A percentile compares a stretch with the other conserved stretches of the same genome.
These are phyloP conservation scores for Spergularia azorica DNA, from an alignment of 179 eudicot genomes.

Conservation along the genomic window DNA sequence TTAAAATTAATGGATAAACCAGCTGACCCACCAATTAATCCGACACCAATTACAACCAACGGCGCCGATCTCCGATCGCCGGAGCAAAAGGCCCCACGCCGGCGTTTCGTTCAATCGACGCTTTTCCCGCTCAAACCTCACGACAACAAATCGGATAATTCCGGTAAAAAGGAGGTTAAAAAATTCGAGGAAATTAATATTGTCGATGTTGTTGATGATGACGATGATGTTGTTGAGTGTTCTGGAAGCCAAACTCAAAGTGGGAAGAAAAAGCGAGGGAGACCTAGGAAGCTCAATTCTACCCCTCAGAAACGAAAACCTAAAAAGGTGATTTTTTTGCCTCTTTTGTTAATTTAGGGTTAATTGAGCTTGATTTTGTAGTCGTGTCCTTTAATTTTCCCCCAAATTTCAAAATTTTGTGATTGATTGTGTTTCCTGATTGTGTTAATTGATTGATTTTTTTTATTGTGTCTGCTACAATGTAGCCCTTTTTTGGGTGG, in stretches of 20 bases:
- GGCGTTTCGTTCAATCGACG: conserved; percentile 61
- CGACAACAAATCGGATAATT: conserved; percentile 22
- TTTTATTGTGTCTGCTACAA: background rate
- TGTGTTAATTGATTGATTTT: background rate
- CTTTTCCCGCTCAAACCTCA: conserved; percentile 52
- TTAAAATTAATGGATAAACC: conserved; percentile 25
- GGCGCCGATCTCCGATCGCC: conserved; percentile 30
- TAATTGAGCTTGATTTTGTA: background rate
- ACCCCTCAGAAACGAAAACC: conserved; percentile 31
- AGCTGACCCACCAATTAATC: conserved; percentile 22
- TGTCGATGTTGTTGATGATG: conserved; percentile 15
- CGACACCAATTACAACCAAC: background rate
- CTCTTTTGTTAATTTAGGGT: background rate
- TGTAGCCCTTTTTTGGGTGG: background rate
- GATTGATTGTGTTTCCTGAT: background rate
- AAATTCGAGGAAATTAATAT: conserved; percentile 20
- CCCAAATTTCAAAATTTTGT: background rate
- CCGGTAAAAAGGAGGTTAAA: conserved; percentile 16
- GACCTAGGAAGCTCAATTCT: conserved; percentile 13
- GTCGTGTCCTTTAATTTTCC: background rate
- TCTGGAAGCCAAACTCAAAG: conserved; percentile 35
- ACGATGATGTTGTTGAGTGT: conserved; percentile 38
- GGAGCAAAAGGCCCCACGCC: conserved; percentile 38
- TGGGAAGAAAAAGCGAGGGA: conserved; percentile 38
- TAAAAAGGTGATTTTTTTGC: conserved; percentile 36